A percentile compares a stretch with the other conserved stretches of the same genome.
phyloP scores from a whole-genome alignment of 805 yeast species.

The Candida maris region DNA sequence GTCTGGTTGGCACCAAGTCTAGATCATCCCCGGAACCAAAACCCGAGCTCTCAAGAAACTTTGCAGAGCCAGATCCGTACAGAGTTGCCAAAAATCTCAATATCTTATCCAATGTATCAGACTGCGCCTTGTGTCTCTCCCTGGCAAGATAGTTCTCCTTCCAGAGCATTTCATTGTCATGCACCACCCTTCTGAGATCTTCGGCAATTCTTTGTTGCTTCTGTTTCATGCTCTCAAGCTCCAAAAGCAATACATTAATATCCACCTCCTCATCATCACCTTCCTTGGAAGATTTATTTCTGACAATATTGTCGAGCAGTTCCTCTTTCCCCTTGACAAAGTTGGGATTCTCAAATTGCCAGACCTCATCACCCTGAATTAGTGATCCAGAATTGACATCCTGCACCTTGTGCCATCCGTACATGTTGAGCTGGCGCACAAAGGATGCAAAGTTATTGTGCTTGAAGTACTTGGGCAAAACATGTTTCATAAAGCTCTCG shows the following conservation, averaged over 20 bases:
- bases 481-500: conserved; percentile 76
- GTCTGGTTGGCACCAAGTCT: conserved; percentile 14
- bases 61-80: conserved; percentile 60
- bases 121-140: conserved; percentile 81
- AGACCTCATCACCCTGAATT: conserved; percentile 66
- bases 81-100: conserved; percentile 82
- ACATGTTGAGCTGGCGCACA: conserved; percentile 96
- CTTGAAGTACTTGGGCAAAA: conserved; percentile 89
- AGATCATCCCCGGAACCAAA: conserved; percentile 15
- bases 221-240: conserved; percentile 69
- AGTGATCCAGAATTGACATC: conserved; percentile 78
- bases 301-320: conserved; percentile 74
- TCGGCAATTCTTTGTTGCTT: conserved; percentile 81
- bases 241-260: conserved; percentile 54
- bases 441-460: conserved; percentile 94
- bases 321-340: conserved; percentile 79
- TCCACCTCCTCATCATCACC: conserved; percentile 44
- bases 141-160: conserved; percentile 79
- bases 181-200: conserved; percentile 76
- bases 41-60: conserved; percentile 26
- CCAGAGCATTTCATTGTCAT: conserved; percentile 90
- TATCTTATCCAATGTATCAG: conserved; percentile 84
- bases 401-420: conserved; percentile 98
- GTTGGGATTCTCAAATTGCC: conserved; percentile 85
- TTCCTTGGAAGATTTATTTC: conserved; percentile 56